Evolutionary conservation across 129 eudicot species (phyloP).

Genomic region (Artemisia tridentata): DNA sequence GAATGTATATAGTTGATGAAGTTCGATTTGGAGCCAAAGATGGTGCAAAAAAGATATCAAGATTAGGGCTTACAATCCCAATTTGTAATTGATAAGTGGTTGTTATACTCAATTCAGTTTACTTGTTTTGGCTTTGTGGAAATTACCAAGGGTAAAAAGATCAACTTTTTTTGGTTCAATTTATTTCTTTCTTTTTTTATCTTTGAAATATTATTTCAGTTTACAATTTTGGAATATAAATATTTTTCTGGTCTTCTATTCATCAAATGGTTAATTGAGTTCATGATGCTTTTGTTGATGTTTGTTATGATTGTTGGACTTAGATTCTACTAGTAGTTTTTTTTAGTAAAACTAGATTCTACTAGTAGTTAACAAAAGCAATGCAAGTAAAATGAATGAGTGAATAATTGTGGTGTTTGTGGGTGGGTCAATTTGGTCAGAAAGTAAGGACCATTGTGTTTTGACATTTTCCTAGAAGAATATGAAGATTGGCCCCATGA

Average conservation of each 20-base stretch:
- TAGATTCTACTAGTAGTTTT: too few species aligned
- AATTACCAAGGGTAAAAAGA: slow-evolving; percentile 27
- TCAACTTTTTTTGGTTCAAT: slow-evolving; percentile 23
- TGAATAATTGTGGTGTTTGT: slow-evolving; percentile 15
- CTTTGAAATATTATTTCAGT: slow-evolving; percentile 18
- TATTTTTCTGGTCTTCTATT: slow-evolving; percentile 18
- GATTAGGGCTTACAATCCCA: slow-evolving; percentile 33
- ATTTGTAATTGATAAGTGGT: slow-evolving; percentile 31
- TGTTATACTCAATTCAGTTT: slow-evolving; percentile 17
- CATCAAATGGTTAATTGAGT: neutral
- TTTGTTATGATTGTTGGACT: slow-evolving; percentile 5
- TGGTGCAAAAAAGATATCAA: slow-evolving; percentile 5
- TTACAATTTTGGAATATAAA: slow-evolving; percentile 30
- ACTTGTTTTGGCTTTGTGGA: slow-evolving; percentile 28
- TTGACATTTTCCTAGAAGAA: slow-evolving; percentile 25
- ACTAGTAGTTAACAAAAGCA: slow-evolving; percentile 14
- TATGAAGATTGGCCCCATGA: slow-evolving; percentile 30
- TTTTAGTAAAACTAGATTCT: too few species aligned
- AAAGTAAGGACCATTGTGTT: slow-evolving; percentile 18
- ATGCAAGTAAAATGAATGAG: neutral
- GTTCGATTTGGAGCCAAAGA: slow-evolving; percentile 17
- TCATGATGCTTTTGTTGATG: slow-evolving; percentile 11
- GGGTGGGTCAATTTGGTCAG: slow-evolving; percentile 12
- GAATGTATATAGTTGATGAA: slow-evolving; percentile 23
- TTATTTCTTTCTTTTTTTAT: neutral